Conservation (phyloP, 768 basidiomycete genomes). For the Boletus sp. region DNA sequence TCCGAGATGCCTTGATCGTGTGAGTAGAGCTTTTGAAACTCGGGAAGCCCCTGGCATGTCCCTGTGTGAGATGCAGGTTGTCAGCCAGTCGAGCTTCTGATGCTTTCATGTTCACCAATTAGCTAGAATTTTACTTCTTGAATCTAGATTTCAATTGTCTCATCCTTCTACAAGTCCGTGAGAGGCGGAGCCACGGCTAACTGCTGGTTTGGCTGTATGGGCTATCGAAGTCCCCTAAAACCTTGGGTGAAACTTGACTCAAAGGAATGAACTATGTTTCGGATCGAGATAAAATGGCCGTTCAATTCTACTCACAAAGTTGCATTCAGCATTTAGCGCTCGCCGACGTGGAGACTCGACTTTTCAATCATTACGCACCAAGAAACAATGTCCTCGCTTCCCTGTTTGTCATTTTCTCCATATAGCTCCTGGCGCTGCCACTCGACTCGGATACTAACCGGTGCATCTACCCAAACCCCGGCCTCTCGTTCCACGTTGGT, state of each 20-base stretch:
- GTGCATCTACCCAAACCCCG: too few relatives aligned
- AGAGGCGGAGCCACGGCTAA: not conserved
- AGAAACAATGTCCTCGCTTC: conserved; percentile 26
- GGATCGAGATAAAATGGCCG: not conserved
- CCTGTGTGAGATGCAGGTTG: not conserved
- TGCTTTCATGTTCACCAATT: not conserved
- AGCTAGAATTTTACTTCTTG: not conserved
- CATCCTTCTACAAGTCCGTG: not conserved
- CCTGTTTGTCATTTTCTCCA: conserved; percentile 23
- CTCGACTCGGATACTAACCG: too few relatives aligned
- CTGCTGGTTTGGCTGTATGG: not conserved
- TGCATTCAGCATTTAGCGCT: not conserved
- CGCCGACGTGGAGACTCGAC: not conserved
- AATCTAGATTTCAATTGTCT: not conserved
- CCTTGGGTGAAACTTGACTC: too few relatives aligned
- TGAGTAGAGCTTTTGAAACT: too few relatives aligned
- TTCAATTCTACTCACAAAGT: not conserved
- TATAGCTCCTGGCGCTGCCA: conserved; percentile 20
- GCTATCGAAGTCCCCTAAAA: too few relatives aligned
- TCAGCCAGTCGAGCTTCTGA: not conserved
- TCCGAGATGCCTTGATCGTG: too few relatives aligned
- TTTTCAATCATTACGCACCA: conserved; percentile 17
- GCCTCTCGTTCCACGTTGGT: conserved; percentile 19
- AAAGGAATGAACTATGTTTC: not conserved
- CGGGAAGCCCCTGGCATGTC: too few relatives aligned